Evolutionary conservation across 2,329 filamentous ascomycete genomes (phyloP).

Genomic region (Bipolaris bicolor): DNA sequence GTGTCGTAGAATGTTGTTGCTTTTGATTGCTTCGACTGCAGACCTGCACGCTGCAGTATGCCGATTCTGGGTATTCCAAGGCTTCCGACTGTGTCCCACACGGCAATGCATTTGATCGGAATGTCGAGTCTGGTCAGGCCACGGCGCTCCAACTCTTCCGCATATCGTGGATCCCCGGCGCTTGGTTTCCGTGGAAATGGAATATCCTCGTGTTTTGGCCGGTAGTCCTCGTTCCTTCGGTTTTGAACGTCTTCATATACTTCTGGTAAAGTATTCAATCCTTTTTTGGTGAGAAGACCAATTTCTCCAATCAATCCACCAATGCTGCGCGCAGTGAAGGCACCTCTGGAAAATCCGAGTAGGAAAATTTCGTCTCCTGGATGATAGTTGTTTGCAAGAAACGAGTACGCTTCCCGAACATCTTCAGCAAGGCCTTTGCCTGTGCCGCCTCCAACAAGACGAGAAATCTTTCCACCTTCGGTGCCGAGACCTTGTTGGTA

Average conservation of each 20-base stretch:
- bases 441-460: constrained; percentile 50
- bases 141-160: constrained; percentile 49
- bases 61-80: constrained; percentile 57
- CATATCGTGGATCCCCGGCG: constrained; percentile 51
- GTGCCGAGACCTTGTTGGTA: constrained; percentile 59
- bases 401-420: constrained; percentile 57
- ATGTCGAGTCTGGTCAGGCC: constrained; percentile 45
- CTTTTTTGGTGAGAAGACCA: constrained; percentile 57
- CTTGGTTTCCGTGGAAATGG: constrained; percentile 57
- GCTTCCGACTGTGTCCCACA: constrained; percentile 58
- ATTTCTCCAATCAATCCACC: constrained; percentile 53
- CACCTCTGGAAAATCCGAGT: constrained; percentile 56
- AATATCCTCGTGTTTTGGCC: constrained; percentile 53
- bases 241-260: constrained; percentile 56
- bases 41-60: constrained; percentile 42
- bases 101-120: constrained; percentile 53
- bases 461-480: constrained; percentile 52
- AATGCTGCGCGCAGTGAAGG: constrained; percentile 54
- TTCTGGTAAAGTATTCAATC: constrained; percentile 54
- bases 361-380: constrained; percentile 58
- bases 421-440: constrained; percentile 57
- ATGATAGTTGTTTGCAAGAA: constrained; percentile 61
- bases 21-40: constrained; percentile 45
- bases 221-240: constrained; percentile 51
- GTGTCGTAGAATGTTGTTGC: constrained; percentile 59